Evolutionary conservation across 2,329 filamentous ascomycete genomes (phyloP).

Genomic region (Trichoderma sp.): DNA sequence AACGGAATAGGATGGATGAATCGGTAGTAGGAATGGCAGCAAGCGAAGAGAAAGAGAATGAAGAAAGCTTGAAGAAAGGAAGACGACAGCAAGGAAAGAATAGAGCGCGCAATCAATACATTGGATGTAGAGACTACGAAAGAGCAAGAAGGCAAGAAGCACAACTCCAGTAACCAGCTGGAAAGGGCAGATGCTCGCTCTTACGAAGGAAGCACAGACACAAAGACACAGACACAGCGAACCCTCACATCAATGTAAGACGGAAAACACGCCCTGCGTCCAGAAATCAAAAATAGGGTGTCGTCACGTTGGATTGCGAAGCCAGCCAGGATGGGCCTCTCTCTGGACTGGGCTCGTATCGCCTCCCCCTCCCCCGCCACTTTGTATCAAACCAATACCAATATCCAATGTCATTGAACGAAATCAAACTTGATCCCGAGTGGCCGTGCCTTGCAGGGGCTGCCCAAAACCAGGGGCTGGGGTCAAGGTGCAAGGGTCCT

Average conservation of each 20-base stretch:
- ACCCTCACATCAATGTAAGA: neutral
- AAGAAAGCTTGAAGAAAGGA: neutral
- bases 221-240: neutral
- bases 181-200: slow-evolving; percentile 11
- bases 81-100: neutral
- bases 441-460: neutral
- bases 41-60: neutral
- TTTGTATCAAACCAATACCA: slow-evolving; percentile 1
- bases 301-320: neutral
- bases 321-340: slow-evolving; percentile 1
- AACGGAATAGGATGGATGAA: neutral
- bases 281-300: neutral
- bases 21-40: neutral
- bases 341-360: neutral
- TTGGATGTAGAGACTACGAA: neutral
- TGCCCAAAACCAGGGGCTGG: neutral
- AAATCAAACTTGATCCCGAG: neutral
- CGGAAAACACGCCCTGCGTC: slow-evolving; percentile 5
- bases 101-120: slow-evolving; percentile 2
- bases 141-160: neutral
- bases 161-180: slow-evolving; percentile 16
- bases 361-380: neutral
- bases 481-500: neutral
- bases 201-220: neutral
- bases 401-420: neutral